Base-by-base conservation (phyloP, 1,284 basidiomycete species). In the Ustilago sp. region DNA sequence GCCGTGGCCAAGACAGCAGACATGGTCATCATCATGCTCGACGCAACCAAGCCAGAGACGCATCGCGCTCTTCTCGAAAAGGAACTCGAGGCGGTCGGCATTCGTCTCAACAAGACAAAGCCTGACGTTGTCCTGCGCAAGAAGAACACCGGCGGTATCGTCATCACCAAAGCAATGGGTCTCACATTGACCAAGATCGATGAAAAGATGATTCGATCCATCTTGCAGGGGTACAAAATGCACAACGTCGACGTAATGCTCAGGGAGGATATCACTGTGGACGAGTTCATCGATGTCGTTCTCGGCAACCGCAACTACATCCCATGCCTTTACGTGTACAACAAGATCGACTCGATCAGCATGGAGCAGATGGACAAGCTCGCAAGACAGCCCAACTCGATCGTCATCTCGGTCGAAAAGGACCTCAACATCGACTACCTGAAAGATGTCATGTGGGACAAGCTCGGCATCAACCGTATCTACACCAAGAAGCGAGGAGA, bases 401-500 rank as follows among this genome's bases (percentile, higher is more conserved):
- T 95, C 41, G 95, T 98, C 55, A 98, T 98, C 85, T 94, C 93
- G 82, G 97, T 95, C 86, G 94, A 98, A 87, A 89, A 94, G 88
- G 92, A 92, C 82, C 89, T 98, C 62, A 95, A 97, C 93, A 86
- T 98, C 66, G 92, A 94, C 84, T 93, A 93, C 85, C 89, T 98
- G 36, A 89, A 95, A 69, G 94, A 94, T 72, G 89, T 91, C 47
- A 93, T 98, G 74, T 98, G 96, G 95, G 80, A 83, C 45, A 67
- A 79, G 66, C 77, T 84, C 52, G 59, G 54, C 28, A 79, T 84
- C 54, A 71, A 78, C 58, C 80, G 80, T 59, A 91, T 98, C 62
- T 98, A 98, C 87, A 98, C 95, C 2, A 98, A 98, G 88, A 95
- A 95, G 87, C 90, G 96, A 54, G 96, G 95, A n/a, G 93, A 89